Percentiles rank a stretch among this genome's conserved stretches.
Conservation (phyloP, 2,329 filamentous ascomycete species). For the Xenosphaeropsis pyriputrescens region DNA sequence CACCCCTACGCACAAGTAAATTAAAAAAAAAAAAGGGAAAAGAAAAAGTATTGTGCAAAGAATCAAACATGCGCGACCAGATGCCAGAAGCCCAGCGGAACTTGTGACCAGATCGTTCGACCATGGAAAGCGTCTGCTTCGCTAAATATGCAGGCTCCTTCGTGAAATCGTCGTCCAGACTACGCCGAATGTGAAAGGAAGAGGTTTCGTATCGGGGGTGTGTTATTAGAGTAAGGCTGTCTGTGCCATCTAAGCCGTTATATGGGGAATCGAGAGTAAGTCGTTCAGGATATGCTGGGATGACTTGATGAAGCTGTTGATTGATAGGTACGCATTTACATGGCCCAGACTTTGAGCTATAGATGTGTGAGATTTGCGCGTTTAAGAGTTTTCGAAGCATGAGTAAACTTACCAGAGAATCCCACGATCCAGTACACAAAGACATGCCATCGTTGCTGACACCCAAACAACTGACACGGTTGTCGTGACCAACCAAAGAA, state of each 20-base stretch:
- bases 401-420: constrained; percentile 69
- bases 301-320: constrained; percentile 1
- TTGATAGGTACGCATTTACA: constrained; percentile 9
- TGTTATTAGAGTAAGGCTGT: constrained; percentile 21
- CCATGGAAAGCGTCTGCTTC: constrained; percentile 16
- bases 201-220: constrained; percentile 25
- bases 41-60: constrained; percentile 29
- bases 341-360: constrained; percentile 79
- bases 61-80: constrained; percentile 17
- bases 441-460: constrained; percentile 99
- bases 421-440: constrained; percentile 98
- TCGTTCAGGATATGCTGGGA: constrained; percentile 7
- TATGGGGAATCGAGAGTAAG: constrained; percentile 7
- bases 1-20: constrained; percentile 18
- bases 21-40: constrained; percentile 9
- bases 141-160: constrained; percentile 23
- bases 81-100: constrained; percentile 4
- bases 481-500: constrained; percentile 92
- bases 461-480: constrained; percentile 94
- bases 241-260: constrained; percentile 11
- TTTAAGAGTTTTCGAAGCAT: too few relatives aligned
- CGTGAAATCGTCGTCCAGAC: constrained; percentile 30
- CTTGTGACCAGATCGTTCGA: constrained; percentile 8
- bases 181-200: constrained; percentile 19
- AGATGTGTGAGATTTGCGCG: too few relatives aligned